Evolutionary conservation across 2,329 filamentous ascomycete species (phyloP), one percentile per base, ranked within the genome.

Genomic region (Herpotrichia juniperi): DNA sequence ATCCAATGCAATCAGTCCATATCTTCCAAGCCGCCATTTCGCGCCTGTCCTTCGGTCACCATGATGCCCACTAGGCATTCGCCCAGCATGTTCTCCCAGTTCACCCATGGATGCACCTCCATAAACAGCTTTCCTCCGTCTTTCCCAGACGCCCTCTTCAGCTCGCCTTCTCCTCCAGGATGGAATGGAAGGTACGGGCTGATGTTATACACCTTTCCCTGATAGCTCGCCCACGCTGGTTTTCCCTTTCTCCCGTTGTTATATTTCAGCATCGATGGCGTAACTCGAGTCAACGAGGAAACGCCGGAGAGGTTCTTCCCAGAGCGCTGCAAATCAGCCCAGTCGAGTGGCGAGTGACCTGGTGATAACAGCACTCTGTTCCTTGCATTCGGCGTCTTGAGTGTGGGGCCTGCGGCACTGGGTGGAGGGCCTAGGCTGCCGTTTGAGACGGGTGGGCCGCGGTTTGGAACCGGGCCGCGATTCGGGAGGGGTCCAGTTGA

Each of bases 331-430:
- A 96, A 83, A 5, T 88, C 86, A 11, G 94, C 94, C 94, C 94
- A 99, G 82, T 99, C 94, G 11, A 99, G 86, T 0, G 94, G 93
- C 2, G 91, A 96, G 78, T 93, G 93, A 26, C 94, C 93, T 0
- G 94, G 94, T n/a, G 87, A 83, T 4, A 99, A 84, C 8, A 88
- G 81, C 4, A 97, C 90, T 67, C 93, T 90, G 72, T 83, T 76
- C 51, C 74, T 78, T 32, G 67, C 66, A 48, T 75, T 81, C 24
- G 74, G 73, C 10, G 75, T 76, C 42, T 74, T 69, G 42, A 69
- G 54, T n/a, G 49, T 49, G 9, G 62, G 56, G 25, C 63, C 62
- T 45, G 68, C 63, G 26, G 66, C 68, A 1, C 72, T 61, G 16
- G 58, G 58, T 2, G 68, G 52, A 22, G 12, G 37, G 6, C 66